phyloP scores from a whole-genome alignment of 805 yeast species.

The Saturnispora sekii region DNA sequence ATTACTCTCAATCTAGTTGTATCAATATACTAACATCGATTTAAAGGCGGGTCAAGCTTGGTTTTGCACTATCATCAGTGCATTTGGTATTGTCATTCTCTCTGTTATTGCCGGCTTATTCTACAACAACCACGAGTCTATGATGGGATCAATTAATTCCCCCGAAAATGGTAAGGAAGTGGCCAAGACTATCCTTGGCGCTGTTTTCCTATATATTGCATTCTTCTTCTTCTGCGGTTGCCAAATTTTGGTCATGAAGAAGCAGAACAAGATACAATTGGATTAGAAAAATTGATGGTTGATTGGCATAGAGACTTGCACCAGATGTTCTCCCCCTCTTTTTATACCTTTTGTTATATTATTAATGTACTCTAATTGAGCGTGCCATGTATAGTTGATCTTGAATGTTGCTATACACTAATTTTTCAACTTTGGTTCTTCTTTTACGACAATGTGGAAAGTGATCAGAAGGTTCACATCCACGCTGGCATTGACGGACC shows the following conservation, averaged over 20 bases:
- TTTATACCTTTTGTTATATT: neutral
- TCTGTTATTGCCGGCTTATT: conserved; percentile 79
- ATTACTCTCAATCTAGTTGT: neutral
- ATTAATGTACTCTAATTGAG: neutral
- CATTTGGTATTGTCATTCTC: conserved; percentile 83
- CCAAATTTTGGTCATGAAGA: conserved; percentile 58
- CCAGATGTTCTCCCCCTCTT: neutral
- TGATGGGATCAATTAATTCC: conserved; percentile 85
- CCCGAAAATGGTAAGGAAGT: conserved; percentile 90
- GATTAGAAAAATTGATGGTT: conserved; percentile 7
- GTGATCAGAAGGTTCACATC: neutral
- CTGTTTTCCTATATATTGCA: conserved; percentile 70
- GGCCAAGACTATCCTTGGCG: conserved; percentile 82
- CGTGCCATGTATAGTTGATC: neutral
- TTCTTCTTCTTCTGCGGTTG: conserved; percentile 88
- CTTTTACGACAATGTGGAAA: neutral
- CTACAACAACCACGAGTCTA: conserved; percentile 71
- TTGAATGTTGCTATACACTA: too few species aligned
- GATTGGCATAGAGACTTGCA: neutral
- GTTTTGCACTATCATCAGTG: conserved; percentile 89
- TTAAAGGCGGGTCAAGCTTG: conserved; percentile 73
- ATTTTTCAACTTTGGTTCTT: neutral
- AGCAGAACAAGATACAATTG: conserved; percentile 56
- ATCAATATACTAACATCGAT: neutral
- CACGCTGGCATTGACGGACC: conserved; percentile 42